phyloP scores from a whole-genome alignment of 805 yeast genomes.

The Hanseniaspora taiwanica region DNA sequence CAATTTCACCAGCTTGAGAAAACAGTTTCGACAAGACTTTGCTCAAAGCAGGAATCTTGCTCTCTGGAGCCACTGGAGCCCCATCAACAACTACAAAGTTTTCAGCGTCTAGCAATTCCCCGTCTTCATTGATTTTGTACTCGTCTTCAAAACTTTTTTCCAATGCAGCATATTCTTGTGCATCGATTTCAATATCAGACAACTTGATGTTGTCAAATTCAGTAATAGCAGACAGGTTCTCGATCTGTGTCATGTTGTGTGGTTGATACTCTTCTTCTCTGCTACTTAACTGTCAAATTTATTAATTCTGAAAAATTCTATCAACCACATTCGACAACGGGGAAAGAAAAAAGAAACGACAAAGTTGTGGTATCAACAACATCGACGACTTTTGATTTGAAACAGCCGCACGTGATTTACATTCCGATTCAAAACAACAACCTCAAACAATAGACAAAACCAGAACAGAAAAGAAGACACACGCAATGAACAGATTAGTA shows the following conservation, averaged over 20 bases:
- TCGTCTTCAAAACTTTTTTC: constrained; percentile 56
- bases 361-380: background rate
- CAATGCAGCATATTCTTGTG: constrained; percentile 71
- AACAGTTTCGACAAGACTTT: constrained; percentile 79
- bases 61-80: constrained; percentile 87
- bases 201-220: constrained; percentile 24
- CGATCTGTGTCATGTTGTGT: too few relatives aligned
- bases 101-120: constrained; percentile 45
- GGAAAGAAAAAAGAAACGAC: background rate
- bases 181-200: constrained; percentile 43
- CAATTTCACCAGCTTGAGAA: constrained; percentile 61
- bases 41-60: constrained; percentile 69
- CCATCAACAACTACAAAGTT: constrained; percentile 83
- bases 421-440: background rate
- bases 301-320: background rate
- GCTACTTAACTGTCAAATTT: too few relatives aligned
- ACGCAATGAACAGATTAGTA: background rate
- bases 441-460: background rate
- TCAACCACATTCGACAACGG: background rate
- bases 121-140: constrained; percentile 20
- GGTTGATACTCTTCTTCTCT: too few relatives aligned
- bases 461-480: background rate
- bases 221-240: constrained; percentile 13
- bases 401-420: too few relatives aligned
- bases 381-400: background rate